Percentiles rank a stretch among this genome's conserved stretches.
These are phyloP conservation scores for Quercus lobata DNA, from an alignment of 331 rosid species.

Conservation along the genomic window DNA sequence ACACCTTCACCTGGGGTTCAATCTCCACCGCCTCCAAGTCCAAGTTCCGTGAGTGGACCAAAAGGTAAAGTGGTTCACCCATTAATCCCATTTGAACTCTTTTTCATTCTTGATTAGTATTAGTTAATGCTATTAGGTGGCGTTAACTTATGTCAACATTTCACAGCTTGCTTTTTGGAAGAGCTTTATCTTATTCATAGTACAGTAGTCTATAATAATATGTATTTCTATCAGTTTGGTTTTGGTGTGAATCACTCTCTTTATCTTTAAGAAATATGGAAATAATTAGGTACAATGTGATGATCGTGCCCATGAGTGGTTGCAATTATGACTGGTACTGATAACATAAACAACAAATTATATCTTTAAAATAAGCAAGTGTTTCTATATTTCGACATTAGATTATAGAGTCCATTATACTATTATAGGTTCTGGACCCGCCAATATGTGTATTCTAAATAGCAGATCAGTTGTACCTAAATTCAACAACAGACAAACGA, in stretches of 20 bases:
- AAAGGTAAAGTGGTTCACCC: neutral
- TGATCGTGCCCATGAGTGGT: too few relatives aligned
- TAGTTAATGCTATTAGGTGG: neutral
- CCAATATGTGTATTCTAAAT: too few relatives aligned
- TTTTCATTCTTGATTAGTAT: neutral
- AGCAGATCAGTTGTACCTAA: too few relatives aligned
- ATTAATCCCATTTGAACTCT: neutral
- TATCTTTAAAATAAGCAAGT: too few relatives aligned
- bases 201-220: neutral
- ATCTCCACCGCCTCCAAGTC: slow-evolving; percentile 2
- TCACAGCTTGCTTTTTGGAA: neutral
- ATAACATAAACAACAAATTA: neutral
- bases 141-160: neutral
- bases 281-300: too few relatives aligned
- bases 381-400: too few relatives aligned
- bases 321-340: slow-evolving; percentile 12
- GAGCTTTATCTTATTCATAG: neutral
- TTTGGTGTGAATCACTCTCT: too few relatives aligned
- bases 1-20: neutral
- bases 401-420: too few relatives aligned
- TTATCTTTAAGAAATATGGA: too few relatives aligned
- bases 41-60: slow-evolving; percentile 3
- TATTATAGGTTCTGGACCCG: too few relatives aligned
- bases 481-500: too few relatives aligned
- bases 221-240: neutral